phyloP scores from a whole-genome alignment of 441 rosid genomes.

The Gossypium schwendimanii region DNA sequence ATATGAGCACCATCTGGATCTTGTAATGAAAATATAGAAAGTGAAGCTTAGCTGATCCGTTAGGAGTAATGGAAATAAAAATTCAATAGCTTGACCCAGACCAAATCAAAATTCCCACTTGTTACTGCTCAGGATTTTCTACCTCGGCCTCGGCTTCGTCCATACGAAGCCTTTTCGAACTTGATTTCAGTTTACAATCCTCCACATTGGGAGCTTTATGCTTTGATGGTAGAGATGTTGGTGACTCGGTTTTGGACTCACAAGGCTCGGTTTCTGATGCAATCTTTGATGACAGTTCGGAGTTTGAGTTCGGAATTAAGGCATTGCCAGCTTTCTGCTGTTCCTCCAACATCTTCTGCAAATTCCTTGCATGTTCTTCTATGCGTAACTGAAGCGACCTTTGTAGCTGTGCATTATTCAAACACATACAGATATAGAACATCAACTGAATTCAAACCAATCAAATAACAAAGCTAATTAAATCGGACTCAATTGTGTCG shows the following conservation, averaged over 20 bases:
- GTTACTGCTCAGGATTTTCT: slow-evolving; percentile 26
- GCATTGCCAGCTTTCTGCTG: slow-evolving; percentile 57
- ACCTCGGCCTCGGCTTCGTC: slow-evolving; percentile 28
- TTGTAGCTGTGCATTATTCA: slow-evolving; percentile 43
- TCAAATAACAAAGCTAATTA: no score
- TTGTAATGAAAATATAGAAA: not conserved
- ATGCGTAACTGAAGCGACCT: slow-evolving; percentile 58
- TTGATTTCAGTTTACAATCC: slow-evolving; percentile 22
- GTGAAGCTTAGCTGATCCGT: not conserved
- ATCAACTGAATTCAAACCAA: not conserved
- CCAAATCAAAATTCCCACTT: not conserved
- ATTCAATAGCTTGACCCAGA: not conserved
- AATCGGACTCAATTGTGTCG: no score
- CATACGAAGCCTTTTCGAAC: slow-evolving; percentile 32
- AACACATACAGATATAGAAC: not conserved
- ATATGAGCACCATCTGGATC: no score
- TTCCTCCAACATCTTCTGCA: slow-evolving; percentile 74
- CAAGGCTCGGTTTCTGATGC: slow-evolving; percentile 11
- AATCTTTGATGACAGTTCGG: slow-evolving; percentile 13
- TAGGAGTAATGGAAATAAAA: not conserved
- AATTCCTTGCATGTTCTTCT: slow-evolving; percentile 75
- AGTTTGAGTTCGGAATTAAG: slow-evolving; percentile 28
- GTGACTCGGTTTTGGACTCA: slow-evolving; percentile 32
- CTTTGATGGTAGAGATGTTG: slow-evolving; percentile 32
- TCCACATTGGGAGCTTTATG: slow-evolving; percentile 25